Percentiles rank a stretch among this genome's conserved stretches.
These are phyloP conservation scores for Nemania bipapillata DNA, from an alignment of 2,329 filamentous ascomycete species.

Conservation along the genomic window DNA sequence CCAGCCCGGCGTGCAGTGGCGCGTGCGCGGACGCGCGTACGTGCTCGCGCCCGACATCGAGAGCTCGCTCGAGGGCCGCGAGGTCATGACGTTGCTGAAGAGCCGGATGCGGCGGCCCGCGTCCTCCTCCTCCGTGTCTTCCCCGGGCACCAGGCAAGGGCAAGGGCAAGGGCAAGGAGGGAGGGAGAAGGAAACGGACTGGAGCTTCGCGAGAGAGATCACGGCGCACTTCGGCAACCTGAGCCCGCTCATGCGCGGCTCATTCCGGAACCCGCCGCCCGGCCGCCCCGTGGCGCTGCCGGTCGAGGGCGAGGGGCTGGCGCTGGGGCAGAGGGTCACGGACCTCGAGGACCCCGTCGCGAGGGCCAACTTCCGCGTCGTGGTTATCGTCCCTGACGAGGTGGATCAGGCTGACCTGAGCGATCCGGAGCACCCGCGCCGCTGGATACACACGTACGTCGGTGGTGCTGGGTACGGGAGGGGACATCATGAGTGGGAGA, in stretches of 20 bases:
- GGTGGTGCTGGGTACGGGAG: constrained; percentile 51
- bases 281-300: constrained; percentile 68
- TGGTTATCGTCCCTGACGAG: constrained; percentile 81
- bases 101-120: constrained; percentile 67
- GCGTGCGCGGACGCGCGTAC: constrained; percentile 79
- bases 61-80: constrained; percentile 62
- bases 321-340: constrained; percentile 72
- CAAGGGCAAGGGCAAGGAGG: constrained; percentile 37
- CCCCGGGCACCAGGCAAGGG: constrained; percentile 9
- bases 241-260: constrained; percentile 80
- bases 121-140: background rate
- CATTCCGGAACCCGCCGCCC: constrained; percentile 77
- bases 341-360: constrained; percentile 77
- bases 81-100: constrained; percentile 69
- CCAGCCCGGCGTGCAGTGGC: constrained; percentile 81
- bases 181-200: constrained; percentile 61
- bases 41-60: constrained; percentile 74
- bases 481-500: constrained; percentile 67
- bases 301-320: constrained; percentile 55
- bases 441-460: constrained; percentile 75
- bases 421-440: constrained; percentile 69
- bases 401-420: constrained; percentile 80
- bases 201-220: constrained; percentile 83
- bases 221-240: constrained; percentile 92
- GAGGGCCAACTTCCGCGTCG: constrained; percentile 80